Percentiles rank a stretch among this genome's conserved stretches.
Evolutionary conservation across 2,329 filamentous ascomycete species (phyloP).

Genomic region (Colletotrichum camelliae): DNA sequence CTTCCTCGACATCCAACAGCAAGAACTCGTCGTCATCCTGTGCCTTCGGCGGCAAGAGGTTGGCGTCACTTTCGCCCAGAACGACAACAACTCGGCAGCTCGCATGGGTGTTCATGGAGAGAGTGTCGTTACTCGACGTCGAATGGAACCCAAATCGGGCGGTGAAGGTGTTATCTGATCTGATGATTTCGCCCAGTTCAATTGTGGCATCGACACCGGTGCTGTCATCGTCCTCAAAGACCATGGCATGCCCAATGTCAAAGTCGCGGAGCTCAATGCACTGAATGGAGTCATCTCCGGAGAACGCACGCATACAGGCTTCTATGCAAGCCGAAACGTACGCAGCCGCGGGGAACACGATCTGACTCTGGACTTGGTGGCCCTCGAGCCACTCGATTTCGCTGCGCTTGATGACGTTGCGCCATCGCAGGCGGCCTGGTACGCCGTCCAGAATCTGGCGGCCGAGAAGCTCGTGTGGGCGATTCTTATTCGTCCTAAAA

Average conservation of each 20-base stretch:
- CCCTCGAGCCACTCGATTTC: constrained; percentile 39
- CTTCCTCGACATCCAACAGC: neutral
- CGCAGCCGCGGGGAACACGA: constrained; percentile 49
- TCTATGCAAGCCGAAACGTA: constrained; percentile 33
- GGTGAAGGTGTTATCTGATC: neutral
- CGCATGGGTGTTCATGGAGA: neutral
- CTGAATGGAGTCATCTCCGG: neutral
- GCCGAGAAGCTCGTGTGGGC: constrained; percentile 38
- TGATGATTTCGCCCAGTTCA: neutral
- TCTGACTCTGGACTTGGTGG: constrained; percentile 37
- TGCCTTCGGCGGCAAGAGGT: neutral
- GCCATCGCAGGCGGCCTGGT: constrained; percentile 9
- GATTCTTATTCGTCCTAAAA: constrained; percentile 29
- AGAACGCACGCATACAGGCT: neutral
- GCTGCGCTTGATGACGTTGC: constrained; percentile 13
- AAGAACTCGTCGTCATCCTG: neutral
- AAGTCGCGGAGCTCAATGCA: constrained; percentile 29
- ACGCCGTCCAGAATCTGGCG: neutral
- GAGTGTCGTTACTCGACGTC: neutral
- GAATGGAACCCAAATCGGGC: neutral
- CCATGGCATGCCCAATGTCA: constrained; percentile 24
- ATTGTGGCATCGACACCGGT: neutral
- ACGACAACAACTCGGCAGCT: neutral
- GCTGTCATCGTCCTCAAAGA: neutral
- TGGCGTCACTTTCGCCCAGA: neutral